These are phyloP conservation scores for Aspergillus pseudonomiae DNA, from an alignment of 2,329 filamentous ascomycete genomes.

Conservation along the genomic window DNA sequence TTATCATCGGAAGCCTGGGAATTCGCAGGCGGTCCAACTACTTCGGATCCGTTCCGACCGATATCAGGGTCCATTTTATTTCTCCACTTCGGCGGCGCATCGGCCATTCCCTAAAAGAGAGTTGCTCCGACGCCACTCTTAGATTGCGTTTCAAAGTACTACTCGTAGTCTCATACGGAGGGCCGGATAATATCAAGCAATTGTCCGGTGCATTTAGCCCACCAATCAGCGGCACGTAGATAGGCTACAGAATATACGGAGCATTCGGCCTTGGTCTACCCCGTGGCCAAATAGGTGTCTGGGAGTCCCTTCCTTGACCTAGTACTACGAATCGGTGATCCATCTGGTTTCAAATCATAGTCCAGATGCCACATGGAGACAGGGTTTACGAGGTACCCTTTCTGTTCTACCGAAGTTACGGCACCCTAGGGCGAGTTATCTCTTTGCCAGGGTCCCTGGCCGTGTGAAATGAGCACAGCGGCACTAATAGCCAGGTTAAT, in stretches of 20 bases:
- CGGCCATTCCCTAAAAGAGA: slow-evolving; percentile 4
- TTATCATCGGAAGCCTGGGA: not conserved
- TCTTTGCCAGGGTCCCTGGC: not conserved
- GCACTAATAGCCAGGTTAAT: not conserved
- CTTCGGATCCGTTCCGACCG: slow-evolving; percentile 1
- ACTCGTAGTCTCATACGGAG: not conserved
- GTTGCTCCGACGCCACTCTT: not conserved
- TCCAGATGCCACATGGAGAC: not conserved
- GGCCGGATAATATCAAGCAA: not conserved
- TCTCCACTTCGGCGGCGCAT: slow-evolving; percentile 6
- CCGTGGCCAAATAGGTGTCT: not conserved
- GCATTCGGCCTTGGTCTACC: not conserved
- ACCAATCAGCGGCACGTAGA: not conserved
- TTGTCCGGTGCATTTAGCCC: not conserved
- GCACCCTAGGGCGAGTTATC: not conserved
- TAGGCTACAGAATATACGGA: not conserved
- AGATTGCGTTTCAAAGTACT: not conserved
- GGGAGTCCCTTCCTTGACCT: not conserved
- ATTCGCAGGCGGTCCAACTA: not conserved
- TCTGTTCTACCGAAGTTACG: not conserved
- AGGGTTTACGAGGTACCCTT: not conserved
- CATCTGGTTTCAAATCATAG: not conserved
- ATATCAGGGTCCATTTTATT: not conserved
- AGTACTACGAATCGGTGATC: not conserved
- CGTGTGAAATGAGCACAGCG: not conserved